Percentiles rank a stretch among this genome's conserved stretches.
These are phyloP conservation scores for Syncephalastrum sp. DNA, from an alignment of 371 early-diverging fungal genomes.

Conservation along the genomic window DNA sequence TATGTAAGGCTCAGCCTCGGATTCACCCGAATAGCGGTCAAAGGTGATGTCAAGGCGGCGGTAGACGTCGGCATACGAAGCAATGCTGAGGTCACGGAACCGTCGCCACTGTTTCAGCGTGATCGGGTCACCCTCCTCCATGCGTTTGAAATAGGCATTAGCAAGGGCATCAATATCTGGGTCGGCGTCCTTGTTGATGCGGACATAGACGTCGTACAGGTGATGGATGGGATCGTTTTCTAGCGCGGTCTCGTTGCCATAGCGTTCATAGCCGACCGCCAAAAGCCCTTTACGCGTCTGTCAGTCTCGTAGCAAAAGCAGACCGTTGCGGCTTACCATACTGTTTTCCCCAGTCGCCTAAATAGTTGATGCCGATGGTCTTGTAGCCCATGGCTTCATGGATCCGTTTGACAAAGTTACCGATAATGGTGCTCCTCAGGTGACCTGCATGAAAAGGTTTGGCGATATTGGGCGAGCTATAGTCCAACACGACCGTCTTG, in stretches of 20 bases:
- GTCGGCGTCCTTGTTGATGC: slow-evolving; percentile 76
- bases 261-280: slow-evolving; percentile 91
- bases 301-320: background rate
- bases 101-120: slow-evolving; percentile 79
- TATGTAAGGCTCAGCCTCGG: slow-evolving; percentile 77
- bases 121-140: slow-evolving; percentile 90
- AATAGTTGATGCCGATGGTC: slow-evolving; percentile 93
- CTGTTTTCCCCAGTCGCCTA: slow-evolving; percentile 99
- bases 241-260: slow-evolving; percentile 81
- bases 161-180: slow-evolving; percentile 70
- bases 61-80: slow-evolving; percentile 86
- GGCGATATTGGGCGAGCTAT: slow-evolving; percentile 98
- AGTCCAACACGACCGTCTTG: slow-evolving; percentile 87
- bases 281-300: slow-evolving; percentile 60
- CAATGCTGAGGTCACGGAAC: slow-evolving; percentile 88
- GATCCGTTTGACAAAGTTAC: slow-evolving; percentile 90
- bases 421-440: slow-evolving; percentile 97
- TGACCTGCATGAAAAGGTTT: slow-evolving; percentile 99
- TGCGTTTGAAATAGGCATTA: slow-evolving; percentile 86
- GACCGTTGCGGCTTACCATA: slow-evolving; percentile 63
- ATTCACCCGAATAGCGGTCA: slow-evolving; percentile 97
- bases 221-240: slow-evolving; percentile 90
- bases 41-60: slow-evolving; percentile 87
- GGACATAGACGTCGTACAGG: slow-evolving; percentile 94
- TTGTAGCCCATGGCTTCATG: slow-evolving; percentile 88